phyloP scores from a whole-genome alignment of 2,329 filamentous ascomycete species.

The Phoma sp. region DNA sequence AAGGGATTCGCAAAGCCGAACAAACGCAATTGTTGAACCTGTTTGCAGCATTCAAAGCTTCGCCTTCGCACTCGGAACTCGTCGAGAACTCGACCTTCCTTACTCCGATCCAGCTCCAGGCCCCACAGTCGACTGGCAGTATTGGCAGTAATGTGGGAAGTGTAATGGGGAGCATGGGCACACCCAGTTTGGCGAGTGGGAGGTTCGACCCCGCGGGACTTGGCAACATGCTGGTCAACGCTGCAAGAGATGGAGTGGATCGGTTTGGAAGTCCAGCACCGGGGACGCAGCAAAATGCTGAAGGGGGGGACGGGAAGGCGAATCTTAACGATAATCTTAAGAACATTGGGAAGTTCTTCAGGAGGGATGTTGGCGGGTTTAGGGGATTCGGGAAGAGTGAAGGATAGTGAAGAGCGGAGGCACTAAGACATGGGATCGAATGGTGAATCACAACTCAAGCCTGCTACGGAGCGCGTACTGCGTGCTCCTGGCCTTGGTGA shows the following conservation, averaged over 20 bases:
- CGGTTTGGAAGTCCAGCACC: conserved; percentile 67
- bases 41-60: conserved; percentile 83
- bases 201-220: conserved; percentile 81
- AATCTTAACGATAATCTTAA: conserved; percentile 93
- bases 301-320: conserved; percentile 55
- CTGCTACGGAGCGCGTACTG: background rate
- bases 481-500: no score
- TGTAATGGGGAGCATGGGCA: conserved; percentile 50
- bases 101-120: conserved; percentile 45
- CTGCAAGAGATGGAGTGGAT: conserved; percentile 82
- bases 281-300: conserved; percentile 39
- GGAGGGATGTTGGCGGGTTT: conserved; percentile 73
- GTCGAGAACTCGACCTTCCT: conserved; percentile 45
- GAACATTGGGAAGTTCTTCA: conserved; percentile 96
- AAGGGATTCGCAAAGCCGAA: conserved; percentile 84
- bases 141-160: conserved; percentile 45
- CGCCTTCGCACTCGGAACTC: conserved; percentile 70
- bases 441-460: background rate
- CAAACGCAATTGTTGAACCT: conserved; percentile 84
- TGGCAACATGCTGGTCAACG: conserved; percentile 86
- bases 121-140: conserved; percentile 53
- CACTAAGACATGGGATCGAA: background rate
- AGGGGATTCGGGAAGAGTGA: conserved; percentile 46
- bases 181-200: conserved; percentile 46
- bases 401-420: conserved; percentile 17